phyloP scores from a whole-genome alignment of 2,329 filamentous ascomycete genomes.

The Stagonosporopsis vannaccii region DNA sequence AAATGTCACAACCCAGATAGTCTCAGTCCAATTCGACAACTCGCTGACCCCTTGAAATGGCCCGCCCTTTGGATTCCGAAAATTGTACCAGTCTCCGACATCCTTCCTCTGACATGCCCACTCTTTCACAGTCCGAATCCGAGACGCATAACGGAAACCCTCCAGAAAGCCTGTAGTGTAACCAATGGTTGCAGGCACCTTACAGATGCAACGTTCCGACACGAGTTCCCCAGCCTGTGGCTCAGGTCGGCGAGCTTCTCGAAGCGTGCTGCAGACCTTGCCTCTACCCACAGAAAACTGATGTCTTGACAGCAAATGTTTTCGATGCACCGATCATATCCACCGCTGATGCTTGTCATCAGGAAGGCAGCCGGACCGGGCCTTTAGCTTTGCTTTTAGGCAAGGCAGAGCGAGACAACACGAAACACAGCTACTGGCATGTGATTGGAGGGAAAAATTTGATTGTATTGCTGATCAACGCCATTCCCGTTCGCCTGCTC shows the following conservation, averaged over 20 bases:
- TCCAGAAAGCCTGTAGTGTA: constrained; percentile 17
- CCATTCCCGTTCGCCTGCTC: constrained; percentile 5
- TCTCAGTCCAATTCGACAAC: not conserved
- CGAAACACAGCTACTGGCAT: constrained; percentile 5
- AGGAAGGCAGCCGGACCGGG: constrained; percentile 11
- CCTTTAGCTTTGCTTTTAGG: constrained; percentile 11
- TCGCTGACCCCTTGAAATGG: not conserved
- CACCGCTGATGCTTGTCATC: not conserved
- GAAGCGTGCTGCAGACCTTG: constrained; percentile 15
- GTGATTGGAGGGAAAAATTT: constrained; percentile 14
- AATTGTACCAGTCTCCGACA: constrained; percentile 1
- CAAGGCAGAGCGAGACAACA: not conserved
- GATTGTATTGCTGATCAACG: constrained; percentile 8
- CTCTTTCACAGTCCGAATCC: not conserved
- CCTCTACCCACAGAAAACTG: constrained; percentile 8
- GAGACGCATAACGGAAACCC: constrained; percentile 4
- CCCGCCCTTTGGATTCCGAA: not conserved
- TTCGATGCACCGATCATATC: constrained; percentile 1
- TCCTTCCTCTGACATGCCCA: not conserved
- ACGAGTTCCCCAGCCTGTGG: constrained; percentile 26
- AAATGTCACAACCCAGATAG: not conserved
- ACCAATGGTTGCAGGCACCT: constrained; percentile 16
- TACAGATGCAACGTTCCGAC: constrained; percentile 21
- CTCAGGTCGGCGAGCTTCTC: constrained; percentile 37
- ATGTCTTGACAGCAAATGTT: not conserved